Percentiles rank a stretch among this genome's conserved stretches.
phyloP scores from a whole-genome alignment of 1,139 yeast species.

The Meyerozyma carpophila region DNA sequence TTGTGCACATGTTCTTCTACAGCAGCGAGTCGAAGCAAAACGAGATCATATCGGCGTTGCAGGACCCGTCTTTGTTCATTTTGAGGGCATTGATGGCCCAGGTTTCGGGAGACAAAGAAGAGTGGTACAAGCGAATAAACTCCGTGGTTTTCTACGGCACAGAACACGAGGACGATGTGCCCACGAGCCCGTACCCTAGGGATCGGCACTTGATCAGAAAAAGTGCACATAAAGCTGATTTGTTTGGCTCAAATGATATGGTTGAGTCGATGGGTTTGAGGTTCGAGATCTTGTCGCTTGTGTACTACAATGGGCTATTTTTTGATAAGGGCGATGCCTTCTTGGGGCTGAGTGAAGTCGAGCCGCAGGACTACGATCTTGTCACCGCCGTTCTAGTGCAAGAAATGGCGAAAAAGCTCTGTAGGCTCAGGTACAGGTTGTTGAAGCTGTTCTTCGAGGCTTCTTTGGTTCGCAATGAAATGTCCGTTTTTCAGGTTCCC shows the following conservation, averaged over 20 bases:
- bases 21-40: not conserved
- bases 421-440: not conserved
- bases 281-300: slow-evolving; percentile 15
- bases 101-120: slow-evolving; percentile 3
- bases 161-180: slow-evolving; percentile 6
- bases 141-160: slow-evolving; percentile 28
- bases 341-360: not conserved
- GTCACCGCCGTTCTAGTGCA: not conserved
- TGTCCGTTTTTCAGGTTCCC: not conserved
- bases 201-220: not conserved
- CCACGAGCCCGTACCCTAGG: not conserved
- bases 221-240: not conserved
- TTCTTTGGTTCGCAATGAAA: not conserved
- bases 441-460: not conserved
- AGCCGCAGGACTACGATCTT: not conserved
- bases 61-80: not conserved
- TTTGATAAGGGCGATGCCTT: slow-evolving; percentile 3
- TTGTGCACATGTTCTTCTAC: not conserved
- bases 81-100: not conserved
- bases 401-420: not conserved
- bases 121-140: slow-evolving; percentile 31
- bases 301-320: slow-evolving; percentile 19
- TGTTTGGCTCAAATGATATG: slow-evolving; percentile 14
- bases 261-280: slow-evolving; percentile 25
- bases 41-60: not conserved